Conservation (phyloP, 2,329 filamentous ascomycete species). For the Aureobasidium sp. region DNA sequence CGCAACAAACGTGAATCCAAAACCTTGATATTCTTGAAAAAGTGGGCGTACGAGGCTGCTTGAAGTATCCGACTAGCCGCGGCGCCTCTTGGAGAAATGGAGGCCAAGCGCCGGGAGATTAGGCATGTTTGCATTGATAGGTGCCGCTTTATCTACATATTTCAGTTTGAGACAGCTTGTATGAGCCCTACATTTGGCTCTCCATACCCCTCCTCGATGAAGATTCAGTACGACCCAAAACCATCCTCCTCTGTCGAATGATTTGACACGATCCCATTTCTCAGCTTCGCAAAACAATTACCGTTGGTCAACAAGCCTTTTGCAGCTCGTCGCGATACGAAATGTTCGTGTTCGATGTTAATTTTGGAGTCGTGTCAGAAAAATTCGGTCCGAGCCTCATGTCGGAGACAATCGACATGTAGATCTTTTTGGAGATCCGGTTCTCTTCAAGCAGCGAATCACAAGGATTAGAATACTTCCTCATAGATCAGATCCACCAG, state of each 20-base stretch:
- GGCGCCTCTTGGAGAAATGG: background rate
- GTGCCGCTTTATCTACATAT: constrained; percentile 1
- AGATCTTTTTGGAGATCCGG: constrained; percentile 3
- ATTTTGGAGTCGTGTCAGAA: constrained; percentile 1
- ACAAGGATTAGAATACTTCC: background rate
- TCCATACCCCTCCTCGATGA: background rate
- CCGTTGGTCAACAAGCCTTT: background rate
- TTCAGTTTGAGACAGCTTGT: constrained; percentile 3
- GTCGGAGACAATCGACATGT: background rate
- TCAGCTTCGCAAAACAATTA: background rate
- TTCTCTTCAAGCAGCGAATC: background rate
- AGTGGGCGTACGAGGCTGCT: constrained; percentile 6
- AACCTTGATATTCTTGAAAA: constrained; percentile 12
- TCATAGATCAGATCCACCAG: background rate
- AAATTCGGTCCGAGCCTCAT: constrained; percentile 10
- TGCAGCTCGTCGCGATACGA: background rate
- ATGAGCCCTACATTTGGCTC: constrained; percentile 5
- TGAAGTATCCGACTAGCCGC: constrained; percentile 11
- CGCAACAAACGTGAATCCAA: constrained; percentile 9
- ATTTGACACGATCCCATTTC: background rate
- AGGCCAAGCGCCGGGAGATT: constrained; percentile 6
- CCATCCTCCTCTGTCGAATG: background rate
- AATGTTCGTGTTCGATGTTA: constrained; percentile 10
- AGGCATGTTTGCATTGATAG: background rate
- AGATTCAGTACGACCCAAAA: background rate